phyloP scores from a whole-genome alignment of 768 basidiomycete genomes.

The Lactifluus echinatus region DNA sequence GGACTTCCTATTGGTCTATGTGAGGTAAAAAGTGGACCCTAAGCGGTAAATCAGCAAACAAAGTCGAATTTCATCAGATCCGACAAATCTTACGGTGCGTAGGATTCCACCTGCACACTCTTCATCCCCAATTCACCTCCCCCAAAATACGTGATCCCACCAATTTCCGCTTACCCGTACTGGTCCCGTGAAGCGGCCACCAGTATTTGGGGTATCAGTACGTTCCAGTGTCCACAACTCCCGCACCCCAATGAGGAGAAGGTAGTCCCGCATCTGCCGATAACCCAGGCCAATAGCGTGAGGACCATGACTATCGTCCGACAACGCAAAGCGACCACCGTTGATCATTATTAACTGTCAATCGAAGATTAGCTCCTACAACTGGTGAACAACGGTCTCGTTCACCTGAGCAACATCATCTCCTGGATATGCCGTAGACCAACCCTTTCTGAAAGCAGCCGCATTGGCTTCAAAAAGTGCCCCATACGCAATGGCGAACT shows the following conservation, averaged over 20 bases:
- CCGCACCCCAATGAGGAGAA: slow-evolving; percentile 46
- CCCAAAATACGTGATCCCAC: slow-evolving; percentile 57
- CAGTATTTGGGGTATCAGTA: slow-evolving; percentile 33
- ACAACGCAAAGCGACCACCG: slow-evolving; percentile 73
- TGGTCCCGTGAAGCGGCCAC: slow-evolving; percentile 38
- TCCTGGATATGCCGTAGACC: slow-evolving; percentile 79
- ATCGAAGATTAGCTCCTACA: not conserved
- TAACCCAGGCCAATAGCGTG: slow-evolving; percentile 87
- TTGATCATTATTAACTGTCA: slow-evolving; percentile 57
- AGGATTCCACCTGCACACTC: not conserved
- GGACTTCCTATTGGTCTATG: not conserved
- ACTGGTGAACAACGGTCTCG: slow-evolving; percentile 20
- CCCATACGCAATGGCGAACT: slow-evolving; percentile 66
- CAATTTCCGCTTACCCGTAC: slow-evolving; percentile 43
- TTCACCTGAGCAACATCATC: slow-evolving; percentile 66
- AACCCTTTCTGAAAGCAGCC: slow-evolving; percentile 87
- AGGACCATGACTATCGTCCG: slow-evolving; percentile 94
- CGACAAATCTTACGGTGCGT: not conserved
- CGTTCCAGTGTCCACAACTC: slow-evolving; percentile 57
- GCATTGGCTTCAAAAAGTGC: slow-evolving; percentile 92
- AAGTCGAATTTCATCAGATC: not conserved
- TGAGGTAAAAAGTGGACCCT: slow-evolving; percentile 1
- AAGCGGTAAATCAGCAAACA: not conserved
- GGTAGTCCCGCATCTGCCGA: slow-evolving; percentile 51
- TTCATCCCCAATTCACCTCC: not conserved